Base-by-base conservation (phyloP, 352 stramenopile species). In the Pythium angustatum region DNA sequence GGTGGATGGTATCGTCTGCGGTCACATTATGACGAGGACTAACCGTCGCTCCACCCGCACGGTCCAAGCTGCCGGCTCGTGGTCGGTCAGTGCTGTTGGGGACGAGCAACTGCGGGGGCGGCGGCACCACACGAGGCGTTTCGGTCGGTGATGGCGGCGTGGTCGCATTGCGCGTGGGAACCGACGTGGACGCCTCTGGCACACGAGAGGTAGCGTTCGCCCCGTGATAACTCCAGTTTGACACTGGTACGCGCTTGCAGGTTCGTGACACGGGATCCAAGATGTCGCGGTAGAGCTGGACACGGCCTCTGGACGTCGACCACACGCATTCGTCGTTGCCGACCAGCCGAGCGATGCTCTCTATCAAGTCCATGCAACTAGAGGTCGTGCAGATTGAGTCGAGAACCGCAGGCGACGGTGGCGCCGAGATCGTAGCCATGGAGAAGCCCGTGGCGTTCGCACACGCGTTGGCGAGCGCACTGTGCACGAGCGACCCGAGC, bases 281-380 rank as follows among this genome's bases (percentile, higher is more conserved):
- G 14, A 60, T 19, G 15, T 60, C 40, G 14, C 41, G 31, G 38
- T 60, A 60, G 15, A 60, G 26, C 40, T 38, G 38, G 19, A 60
- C 8, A 5, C 53, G 38, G 6, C 27, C 38, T 5, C 2, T 24
- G 2, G n/a, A 24, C 14, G 14, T 36, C 40, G 4, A 60, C 10
- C 2, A 60, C 5, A 15, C 53, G 51, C 38, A n/a, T n/a, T n/a
- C n/a, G n/a, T 60, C 53, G 9, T 3, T 41, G 0, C 5, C 12
- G 5, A 48, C 26, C 3, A 38, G 26, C 3, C 30, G 10, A 1
- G 17, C 10, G n/a, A 51, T 21, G 0, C 4, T 9, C 11, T n/a
- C 40, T 24, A 60, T 26, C 17, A 60, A 40, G 10, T 38, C 27
- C 21, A 22, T 17, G 24, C 53, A 60, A 10, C 26, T 38, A 1